Percentiles rank a stretch among this genome's conserved stretches.
Evolutionary conservation across 148 eudicot species (phyloP).

Genomic region (Amaranthus palmeri): DNA sequence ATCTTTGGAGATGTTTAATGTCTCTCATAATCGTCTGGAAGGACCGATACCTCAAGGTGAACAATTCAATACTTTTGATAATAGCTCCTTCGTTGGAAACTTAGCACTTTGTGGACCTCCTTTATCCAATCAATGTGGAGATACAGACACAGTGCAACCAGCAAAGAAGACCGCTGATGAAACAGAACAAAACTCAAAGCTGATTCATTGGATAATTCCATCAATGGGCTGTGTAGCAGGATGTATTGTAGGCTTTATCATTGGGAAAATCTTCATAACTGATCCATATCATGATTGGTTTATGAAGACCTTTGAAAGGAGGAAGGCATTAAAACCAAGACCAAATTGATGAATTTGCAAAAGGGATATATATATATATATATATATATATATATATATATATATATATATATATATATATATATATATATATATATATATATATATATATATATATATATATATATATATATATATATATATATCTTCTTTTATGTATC

Average conservation of each 20-base stretch:
- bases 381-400: too few relatives aligned
- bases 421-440: too few relatives aligned
- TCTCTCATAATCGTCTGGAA: conserved; percentile 29
- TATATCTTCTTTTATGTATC: too few relatives aligned
- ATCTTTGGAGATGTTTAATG: conserved; percentile 23
- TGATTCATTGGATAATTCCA: conserved; percentile 29
- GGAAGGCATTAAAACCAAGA: neutral
- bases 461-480: too few relatives aligned
- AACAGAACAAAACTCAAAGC: neutral
- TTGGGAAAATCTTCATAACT: conserved; percentile 19
- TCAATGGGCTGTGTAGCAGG: conserved; percentile 27
- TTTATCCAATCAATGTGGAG: conserved; percentile 17
- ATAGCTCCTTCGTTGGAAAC: conserved; percentile 29
- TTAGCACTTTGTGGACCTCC: conserved; percentile 31
- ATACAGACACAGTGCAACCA: neutral
- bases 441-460: too few relatives aligned
- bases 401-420: too few relatives aligned
- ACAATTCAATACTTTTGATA: conserved; percentile 29
- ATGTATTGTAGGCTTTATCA: conserved; percentile 20
- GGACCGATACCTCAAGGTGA: conserved; percentile 30
- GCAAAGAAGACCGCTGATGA: neutral
- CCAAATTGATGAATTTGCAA: too few relatives aligned
- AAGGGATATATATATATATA: too few relatives aligned
- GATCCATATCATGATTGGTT: conserved; percentile 18
- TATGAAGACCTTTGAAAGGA: conserved; percentile 12